Conservation (phyloP, 257 asterid genomes). For the Forsythia viridissima region DNA sequence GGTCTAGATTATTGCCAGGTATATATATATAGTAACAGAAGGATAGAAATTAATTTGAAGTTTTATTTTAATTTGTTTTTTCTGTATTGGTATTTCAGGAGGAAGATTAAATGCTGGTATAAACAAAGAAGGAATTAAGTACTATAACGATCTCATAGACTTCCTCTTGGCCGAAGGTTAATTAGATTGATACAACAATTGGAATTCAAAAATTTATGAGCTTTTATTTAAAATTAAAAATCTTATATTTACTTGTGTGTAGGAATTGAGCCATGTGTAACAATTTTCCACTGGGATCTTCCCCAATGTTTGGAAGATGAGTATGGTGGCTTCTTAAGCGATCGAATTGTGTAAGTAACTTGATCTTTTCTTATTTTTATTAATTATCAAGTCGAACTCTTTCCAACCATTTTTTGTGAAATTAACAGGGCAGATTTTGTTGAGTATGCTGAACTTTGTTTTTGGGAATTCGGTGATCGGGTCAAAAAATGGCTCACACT, state of each 20-base stretch:
- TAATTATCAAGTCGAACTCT: neutral
- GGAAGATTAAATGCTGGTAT: slow-evolving; percentile 25
- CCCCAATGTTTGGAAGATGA: slow-evolving; percentile 44
- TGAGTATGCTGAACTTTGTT: slow-evolving; percentile 44
- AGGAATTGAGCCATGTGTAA: slow-evolving; percentile 36
- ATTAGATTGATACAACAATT: no score
- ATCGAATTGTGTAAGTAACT: slow-evolving; percentile 28
- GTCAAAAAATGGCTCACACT: slow-evolving; percentile 47
- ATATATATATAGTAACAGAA: neutral
- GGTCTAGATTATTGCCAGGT: slow-evolving; percentile 36
- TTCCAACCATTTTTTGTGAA: neutral
- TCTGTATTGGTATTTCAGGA: neutral
- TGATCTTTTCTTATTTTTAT: neutral
- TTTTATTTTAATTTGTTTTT: neutral
- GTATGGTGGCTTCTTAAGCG: slow-evolving; percentile 35
- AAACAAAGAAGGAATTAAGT: slow-evolving; percentile 19
- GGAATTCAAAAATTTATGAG: neutral
- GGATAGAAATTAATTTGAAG: neutral
- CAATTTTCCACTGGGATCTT: slow-evolving; percentile 40
- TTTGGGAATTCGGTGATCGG: slow-evolving; percentile 48
- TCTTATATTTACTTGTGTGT: no score
- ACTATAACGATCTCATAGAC: slow-evolving; percentile 30
- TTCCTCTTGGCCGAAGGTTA: slow-evolving; percentile 25
- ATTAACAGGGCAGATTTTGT: slow-evolving; percentile 31
- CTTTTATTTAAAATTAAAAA: no score